Evolutionary conservation across 2,329 filamentous ascomycete genomes (phyloP), one percentile per base, ranked within the genome.

Genomic region (Fusarium agapanthi): DNA sequence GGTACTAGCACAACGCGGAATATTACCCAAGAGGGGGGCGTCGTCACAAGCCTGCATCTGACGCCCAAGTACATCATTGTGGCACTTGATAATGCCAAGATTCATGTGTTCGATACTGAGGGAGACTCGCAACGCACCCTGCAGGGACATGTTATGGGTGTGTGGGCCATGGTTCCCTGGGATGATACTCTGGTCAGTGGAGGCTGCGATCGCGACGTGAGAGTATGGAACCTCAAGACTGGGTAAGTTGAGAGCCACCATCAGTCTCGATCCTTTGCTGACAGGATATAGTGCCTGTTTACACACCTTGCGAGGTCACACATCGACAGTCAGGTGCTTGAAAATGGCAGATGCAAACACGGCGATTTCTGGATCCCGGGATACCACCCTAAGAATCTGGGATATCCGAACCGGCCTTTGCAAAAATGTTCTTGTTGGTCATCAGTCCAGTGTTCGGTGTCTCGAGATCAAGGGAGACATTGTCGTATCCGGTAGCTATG

Each of bases 91-190:
- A 99, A 98, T 82, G 95, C 96, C 41, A 97, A 97, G 85, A 99
- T 99, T 50, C 96, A 99, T 82, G 95, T 99, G 32, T 99, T 98
- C 80, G 94, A 98, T 80, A 95, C 94, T 2, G 90, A 96, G 74
- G 96, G 96, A 38, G 91, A 95, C 75, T 91, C 94, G 72, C 91
- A 97, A 76, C 94, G 95, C 80, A 97, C 94, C 6, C 85, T 99
- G 34, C 92, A 96, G 79, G 96, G 96, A 16, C 96, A 99, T 84
- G 93, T 98, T 48, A 99, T 99, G 96, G 96, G 96, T 44, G 96
- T 99, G 26, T 99, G 96, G 96, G 96, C 96, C 54, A 98, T 99
- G 95, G 95, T 99, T 30, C 96, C 96, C 12, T 98, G 95, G 93
- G 95, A 94, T 67, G 95, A 99, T 80, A 92, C 94, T 59, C 87